A percentile compares a stretch with the other conserved stretches of the same genome.
These are phyloP conservation scores for Suillus ampliporus DNA, from an alignment of 768 basidiomycete species.

Conservation along the genomic window DNA sequence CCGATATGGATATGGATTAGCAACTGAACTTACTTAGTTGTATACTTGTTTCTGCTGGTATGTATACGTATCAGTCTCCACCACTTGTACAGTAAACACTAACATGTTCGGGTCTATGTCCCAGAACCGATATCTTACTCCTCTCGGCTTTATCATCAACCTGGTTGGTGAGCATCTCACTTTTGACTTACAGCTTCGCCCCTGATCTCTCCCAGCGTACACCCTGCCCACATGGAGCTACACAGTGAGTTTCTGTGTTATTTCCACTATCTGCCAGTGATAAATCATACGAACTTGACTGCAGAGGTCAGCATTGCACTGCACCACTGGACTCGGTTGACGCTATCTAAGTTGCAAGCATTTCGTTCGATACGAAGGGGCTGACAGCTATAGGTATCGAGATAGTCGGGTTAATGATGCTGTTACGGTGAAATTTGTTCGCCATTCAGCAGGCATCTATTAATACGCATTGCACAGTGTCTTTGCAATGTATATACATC, in stretches of 20 bases:
- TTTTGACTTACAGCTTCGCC: not conserved
- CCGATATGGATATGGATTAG: slow-evolving; percentile 50
- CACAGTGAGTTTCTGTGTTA: not conserved
- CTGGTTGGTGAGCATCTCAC: slow-evolving; percentile 37
- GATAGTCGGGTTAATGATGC: slow-evolving; percentile 49
- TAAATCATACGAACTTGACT: slow-evolving; percentile 5
- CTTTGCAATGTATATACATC: slow-evolving; percentile 22
- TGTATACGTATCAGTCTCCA: slow-evolving; percentile 7
- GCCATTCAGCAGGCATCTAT: not conserved
- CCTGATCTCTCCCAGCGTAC: slow-evolving; percentile 18
- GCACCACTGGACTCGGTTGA: not conserved
- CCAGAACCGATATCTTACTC: slow-evolving; percentile 72
- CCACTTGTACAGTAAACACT: not conserved
- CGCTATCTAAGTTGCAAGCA: slow-evolving; percentile 42
- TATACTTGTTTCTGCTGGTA: slow-evolving; percentile 43
- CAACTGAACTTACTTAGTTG: slow-evolving; percentile 24
- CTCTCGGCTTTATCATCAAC: slow-evolving; percentile 67
- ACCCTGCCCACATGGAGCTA: slow-evolving; percentile 20
- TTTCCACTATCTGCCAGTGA: not conserved
- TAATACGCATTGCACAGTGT: slow-evolving; percentile 16
- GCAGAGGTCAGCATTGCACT: slow-evolving; percentile 3
- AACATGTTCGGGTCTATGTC: not conserved
- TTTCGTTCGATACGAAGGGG: slow-evolving; percentile 59
- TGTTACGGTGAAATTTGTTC: slow-evolving; percentile 41
- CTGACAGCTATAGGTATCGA: slow-evolving; percentile 49